phyloP scores from a whole-genome alignment of 2,329 filamentous ascomycete species.

The Chaetomium olivaceum region DNA sequence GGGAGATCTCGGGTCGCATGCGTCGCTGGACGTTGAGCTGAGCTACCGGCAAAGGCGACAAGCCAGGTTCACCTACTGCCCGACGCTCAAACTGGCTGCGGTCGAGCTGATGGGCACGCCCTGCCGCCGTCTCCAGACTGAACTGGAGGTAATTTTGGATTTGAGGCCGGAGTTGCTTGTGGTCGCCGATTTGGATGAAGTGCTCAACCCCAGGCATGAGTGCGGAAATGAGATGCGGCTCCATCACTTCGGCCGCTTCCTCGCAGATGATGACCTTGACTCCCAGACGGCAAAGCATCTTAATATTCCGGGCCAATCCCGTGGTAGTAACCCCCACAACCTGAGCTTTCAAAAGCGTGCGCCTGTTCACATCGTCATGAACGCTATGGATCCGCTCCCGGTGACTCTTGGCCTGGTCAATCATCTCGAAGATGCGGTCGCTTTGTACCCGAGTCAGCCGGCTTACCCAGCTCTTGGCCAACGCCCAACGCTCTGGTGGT shows the following conservation, averaged over 20 bases:
- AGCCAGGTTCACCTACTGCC: constrained; percentile 32
- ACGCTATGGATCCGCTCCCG: constrained; percentile 29
- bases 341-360: constrained; percentile 42
- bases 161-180: constrained; percentile 61
- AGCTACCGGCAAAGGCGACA: constrained; percentile 36
- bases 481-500: constrained; percentile 5
- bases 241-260: constrained; percentile 68
- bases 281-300: constrained; percentile 49
- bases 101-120: constrained; percentile 54
- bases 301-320: constrained; percentile 55
- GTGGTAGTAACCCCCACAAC: constrained; percentile 63
- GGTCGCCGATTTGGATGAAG: constrained; percentile 65
- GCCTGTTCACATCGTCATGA: constrained; percentile 39
- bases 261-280: constrained; percentile 64
- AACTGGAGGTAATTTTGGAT: constrained; percentile 50
- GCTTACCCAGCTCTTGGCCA: constrained; percentile 25
- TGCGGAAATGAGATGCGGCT: constrained; percentile 61
- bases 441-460: constrained; percentile 4
- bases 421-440: constrained; percentile 6
- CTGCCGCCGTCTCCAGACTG: constrained; percentile 41
- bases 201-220: constrained; percentile 61
- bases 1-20: constrained; percentile 65
- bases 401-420: background rate
- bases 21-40: constrained; percentile 60
- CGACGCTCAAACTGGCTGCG: constrained; percentile 62